Conservation (phyloP, 148 eudicot genomes). For the Pharnaceum exiguum region DNA sequence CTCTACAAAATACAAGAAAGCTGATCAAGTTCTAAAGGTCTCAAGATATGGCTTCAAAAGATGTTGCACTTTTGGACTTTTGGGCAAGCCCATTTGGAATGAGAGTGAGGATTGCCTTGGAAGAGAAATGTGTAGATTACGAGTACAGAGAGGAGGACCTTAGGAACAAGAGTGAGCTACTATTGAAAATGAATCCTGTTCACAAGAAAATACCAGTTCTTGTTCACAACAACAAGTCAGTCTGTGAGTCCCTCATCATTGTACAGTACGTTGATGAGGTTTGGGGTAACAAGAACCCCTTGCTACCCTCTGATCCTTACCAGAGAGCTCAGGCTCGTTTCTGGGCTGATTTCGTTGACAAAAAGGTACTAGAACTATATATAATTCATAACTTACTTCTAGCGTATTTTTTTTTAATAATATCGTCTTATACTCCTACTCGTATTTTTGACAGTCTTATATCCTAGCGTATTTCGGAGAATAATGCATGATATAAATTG, state of each 20-base stretch:
- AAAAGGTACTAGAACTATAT: too few relatives aligned
- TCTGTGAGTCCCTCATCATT: conserved; percentile 20
- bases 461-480: too few relatives aligned
- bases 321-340: conserved; percentile 25
- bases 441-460: too few relatives aligned
- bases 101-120: conserved; percentile 21
- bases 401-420: too few relatives aligned
- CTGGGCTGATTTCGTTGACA: conserved; percentile 30
- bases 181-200: conserved; percentile 28
- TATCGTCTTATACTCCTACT: too few relatives aligned
- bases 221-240: conserved; percentile 15
- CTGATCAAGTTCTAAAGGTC: too few relatives aligned
- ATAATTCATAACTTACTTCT: too few relatives aligned
- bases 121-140: conserved; percentile 20
- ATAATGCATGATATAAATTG: too few relatives aligned
- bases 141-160: conserved; percentile 16
- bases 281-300: conserved; percentile 12
- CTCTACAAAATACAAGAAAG: too few relatives aligned
- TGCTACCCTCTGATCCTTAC: conserved; percentile 29
- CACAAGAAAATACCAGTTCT: conserved; percentile 23
- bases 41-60: too few relatives aligned
- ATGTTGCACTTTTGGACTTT: conserved; percentile 7
- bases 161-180: conserved; percentile 13
- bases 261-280: conserved; percentile 31
- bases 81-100: conserved; percentile 21